Evolutionary conservation across 495 filamentous ascomycete species (phyloP), one percentile per base, ranked within the genome.

Genomic region (Penicillium canariense): DNA sequence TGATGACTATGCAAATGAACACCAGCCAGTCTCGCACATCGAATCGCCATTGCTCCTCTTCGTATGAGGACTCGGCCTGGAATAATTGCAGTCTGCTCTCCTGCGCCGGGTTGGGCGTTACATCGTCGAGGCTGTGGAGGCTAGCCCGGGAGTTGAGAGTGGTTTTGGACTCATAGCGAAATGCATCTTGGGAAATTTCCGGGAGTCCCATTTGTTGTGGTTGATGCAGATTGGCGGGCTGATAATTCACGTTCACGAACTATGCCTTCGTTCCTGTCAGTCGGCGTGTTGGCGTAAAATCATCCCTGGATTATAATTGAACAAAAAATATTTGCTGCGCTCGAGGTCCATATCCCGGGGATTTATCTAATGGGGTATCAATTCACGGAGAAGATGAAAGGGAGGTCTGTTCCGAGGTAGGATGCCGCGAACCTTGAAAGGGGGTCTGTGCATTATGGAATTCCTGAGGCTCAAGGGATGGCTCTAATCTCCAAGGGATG

Each of bases 11-110:
- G 28, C 64, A 72, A 22, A 62, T 58, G 15, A 72, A 62, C 3
- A 74, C 52, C 10, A 74, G 50, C 68, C 65, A 69, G 48, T 73
- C 71, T 28, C 56, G 62, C 3, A 74, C 52, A 3, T 55, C 57
- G 2, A 63, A 62, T 5, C 39, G 50, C 64, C 72, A 67, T 55
- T 50, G 30, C 23, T 57, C 30, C 25, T 54, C 56, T 10, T 65
- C 59, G 5, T 46, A 4, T 0, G 36, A 31, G 6, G 27, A 17
- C 6, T 60, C 56, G 22, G 18, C 47, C 4, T 62, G 59, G 20
- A 67, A 64, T 12, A 68, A 49, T n/a, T 67, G 58, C 14, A 65
- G 23, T 15, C 54, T 49, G 11, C 65, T 68, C 2, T 61, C 59
- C 34, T 58, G 49, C 14, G 59, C 52, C 22, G 52, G 56, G 34